These are phyloP conservation scores for Pleurotus cornucopiae DNA, from an alignment of 768 basidiomycete genomes.

Conservation along the genomic window DNA sequence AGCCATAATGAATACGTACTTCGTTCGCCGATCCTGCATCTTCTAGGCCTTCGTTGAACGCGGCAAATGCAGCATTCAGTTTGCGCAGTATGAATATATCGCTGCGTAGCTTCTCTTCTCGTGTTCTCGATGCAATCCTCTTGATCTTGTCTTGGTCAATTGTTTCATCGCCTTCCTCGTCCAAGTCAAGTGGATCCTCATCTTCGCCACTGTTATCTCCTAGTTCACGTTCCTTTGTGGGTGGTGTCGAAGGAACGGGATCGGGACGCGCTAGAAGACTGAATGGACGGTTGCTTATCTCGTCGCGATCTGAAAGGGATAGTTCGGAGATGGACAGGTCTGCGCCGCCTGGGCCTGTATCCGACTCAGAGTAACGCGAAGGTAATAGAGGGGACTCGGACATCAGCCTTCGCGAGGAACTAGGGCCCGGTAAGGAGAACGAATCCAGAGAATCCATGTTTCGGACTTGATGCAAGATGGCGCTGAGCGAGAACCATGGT, in stretches of 20 bases:
- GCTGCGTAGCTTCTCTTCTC: constrained; percentile 72
- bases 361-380: constrained; percentile 20
- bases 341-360: constrained; percentile 38
- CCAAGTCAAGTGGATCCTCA: neutral
- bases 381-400: constrained; percentile 36
- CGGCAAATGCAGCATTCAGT: constrained; percentile 64
- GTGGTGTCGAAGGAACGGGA: constrained; percentile 11
- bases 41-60: constrained; percentile 63
- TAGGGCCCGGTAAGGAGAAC: neutral
- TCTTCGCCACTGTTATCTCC: constrained; percentile 8
- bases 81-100: constrained; percentile 72
- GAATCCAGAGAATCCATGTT: constrained; percentile 2
- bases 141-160: constrained; percentile 11
- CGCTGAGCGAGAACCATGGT: no score
- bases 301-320: constrained; percentile 33
- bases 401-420: constrained; percentile 25
- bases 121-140: constrained; percentile 21
- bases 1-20: constrained; percentile 31
- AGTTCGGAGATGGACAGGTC: constrained; percentile 59
- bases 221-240: neutral
- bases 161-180: neutral
- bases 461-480: neutral
- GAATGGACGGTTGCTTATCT: constrained; percentile 20
- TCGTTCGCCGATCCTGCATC: constrained; percentile 67
- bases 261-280: constrained; percentile 21